Base-by-base conservation (phyloP, 495 filamentous ascomycete species). In the Talaromyces borbonicus region DNA sequence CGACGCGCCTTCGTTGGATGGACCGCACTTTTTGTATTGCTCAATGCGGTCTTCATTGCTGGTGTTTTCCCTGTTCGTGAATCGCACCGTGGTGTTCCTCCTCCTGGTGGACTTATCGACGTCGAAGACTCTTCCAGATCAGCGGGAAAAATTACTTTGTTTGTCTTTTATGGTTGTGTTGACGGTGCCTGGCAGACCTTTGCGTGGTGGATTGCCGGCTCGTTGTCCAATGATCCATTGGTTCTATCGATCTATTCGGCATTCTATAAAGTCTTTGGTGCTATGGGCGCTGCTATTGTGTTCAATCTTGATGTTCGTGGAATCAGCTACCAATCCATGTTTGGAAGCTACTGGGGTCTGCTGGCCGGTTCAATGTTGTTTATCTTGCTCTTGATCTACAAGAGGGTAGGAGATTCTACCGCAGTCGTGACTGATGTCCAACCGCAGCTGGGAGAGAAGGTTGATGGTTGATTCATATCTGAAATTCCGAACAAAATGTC, bases 21-120 rank as follows among this genome's bases (percentile, higher is more conserved):
- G 49, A 8, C 8, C 1, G 23, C 48, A 8, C 37, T 51, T 1
- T 51, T 51, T 43, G 9, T 43, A 9, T 11, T 51, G 22, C 30
- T 51, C 9, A 51, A 51, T 36, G 49, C 49, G n/a, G 49, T 51
- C 20, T 52, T 48, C n/a, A 44, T 52, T 23, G 49, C 45, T 12
- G 44, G 49, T 6, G 45, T 52, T 8, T 52, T 44, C 30, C 45
- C 49, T 5, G 49, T 46, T 30, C 49, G 49, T 22, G 8, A 11
- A 0, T 48, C 49, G 4, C 49, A 52, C 1, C 45, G 49, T 4
- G 38, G 49, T 11, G 16, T 27, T 8, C 7, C 45, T 7, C 49
- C 38, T 27, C 44, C 47, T 1, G 49, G 41, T 23, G 49, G 52
- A 61, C 46, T 46, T 48, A 26, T 56, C 57, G 22, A 55, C 48